phyloP scores from a whole-genome alignment of 441 rosid genomes.

The Erodium texanum region DNA sequence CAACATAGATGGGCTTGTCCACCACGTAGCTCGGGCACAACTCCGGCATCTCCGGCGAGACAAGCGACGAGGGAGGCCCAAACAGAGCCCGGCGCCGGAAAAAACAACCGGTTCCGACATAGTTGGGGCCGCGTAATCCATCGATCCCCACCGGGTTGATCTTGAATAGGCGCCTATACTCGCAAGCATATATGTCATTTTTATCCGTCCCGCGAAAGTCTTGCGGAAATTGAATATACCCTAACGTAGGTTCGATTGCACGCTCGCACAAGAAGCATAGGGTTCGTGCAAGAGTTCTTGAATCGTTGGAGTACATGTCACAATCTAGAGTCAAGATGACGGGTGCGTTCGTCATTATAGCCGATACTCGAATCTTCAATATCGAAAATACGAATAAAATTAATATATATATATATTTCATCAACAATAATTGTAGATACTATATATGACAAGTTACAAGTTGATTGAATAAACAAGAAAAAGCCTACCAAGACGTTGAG shows the following conservation, averaged over 20 bases:
- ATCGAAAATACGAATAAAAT: too few relatives aligned
- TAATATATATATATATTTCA: too few relatives aligned
- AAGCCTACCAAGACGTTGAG: conserved; percentile 39
- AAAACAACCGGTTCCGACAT: conserved; percentile 49
- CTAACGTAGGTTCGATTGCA: conserved; percentile 19
- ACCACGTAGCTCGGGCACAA: conserved; percentile 21
- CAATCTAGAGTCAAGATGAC: conserved; percentile 57
- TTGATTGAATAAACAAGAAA: too few relatives aligned
- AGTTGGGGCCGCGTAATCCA: conserved; percentile 35
- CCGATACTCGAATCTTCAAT: conserved; percentile 57
- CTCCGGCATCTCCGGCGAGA: conserved; percentile 26
- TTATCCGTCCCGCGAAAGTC: conserved; percentile 36
- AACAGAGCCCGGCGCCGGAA: conserved; percentile 38
- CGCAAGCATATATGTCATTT: conserved; percentile 44
- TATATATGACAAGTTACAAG: too few relatives aligned
- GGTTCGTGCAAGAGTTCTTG: conserved; percentile 32
- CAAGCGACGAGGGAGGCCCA: conserved; percentile 25
- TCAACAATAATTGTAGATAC: too few relatives aligned
- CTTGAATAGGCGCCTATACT: conserved; percentile 23
- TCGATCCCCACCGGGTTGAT: conserved; percentile 37
- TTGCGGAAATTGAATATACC: conserved; percentile 63
- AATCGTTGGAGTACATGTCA: conserved; percentile 69
- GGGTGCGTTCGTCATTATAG: conserved; percentile 53
- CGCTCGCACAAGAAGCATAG: conserved; percentile 48
- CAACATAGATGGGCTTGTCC: conserved; percentile 24